phyloP scores from a whole-genome alignment of 495 filamentous ascomycete species.

The Aspergillus sparsus region DNA sequence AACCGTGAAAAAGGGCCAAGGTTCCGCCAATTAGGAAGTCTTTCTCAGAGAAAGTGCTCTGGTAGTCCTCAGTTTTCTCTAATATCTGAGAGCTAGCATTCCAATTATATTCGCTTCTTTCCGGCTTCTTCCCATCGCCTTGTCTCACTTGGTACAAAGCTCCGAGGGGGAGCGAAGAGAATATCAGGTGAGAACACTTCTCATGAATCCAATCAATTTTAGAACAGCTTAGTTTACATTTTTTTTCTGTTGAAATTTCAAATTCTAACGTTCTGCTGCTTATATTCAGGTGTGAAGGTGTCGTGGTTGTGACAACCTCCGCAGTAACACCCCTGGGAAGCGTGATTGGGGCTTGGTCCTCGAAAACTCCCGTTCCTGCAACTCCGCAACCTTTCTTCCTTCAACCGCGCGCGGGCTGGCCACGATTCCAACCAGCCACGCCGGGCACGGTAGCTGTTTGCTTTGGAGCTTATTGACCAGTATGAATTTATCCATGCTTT shows the following conservation, averaged over 20 bases:
- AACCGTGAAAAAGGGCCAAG: too few species aligned
- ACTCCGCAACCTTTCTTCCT: constrained; percentile 33
- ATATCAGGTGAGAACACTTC: constrained; percentile 11
- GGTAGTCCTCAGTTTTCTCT: too few species aligned
- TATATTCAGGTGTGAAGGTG: constrained; percentile 11
- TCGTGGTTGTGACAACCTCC: constrained; percentile 26
- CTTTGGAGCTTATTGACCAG: constrained; percentile 26
- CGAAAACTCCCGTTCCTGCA: constrained; percentile 31
- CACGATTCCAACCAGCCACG: constrained; percentile 38
- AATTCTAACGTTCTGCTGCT: constrained; percentile 3
- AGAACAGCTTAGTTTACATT: neutral
- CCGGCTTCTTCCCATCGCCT: neutral
- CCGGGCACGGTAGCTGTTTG: constrained; percentile 31
- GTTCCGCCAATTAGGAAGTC: too few species aligned
- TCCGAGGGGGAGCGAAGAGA: constrained; percentile 1
- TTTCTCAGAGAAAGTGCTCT: too few species aligned
- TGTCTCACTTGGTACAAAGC: constrained; percentile 5
- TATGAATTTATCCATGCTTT: constrained; percentile 19
- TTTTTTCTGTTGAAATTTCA: neutral
- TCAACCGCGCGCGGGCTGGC: constrained; percentile 40
- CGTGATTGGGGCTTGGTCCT: constrained; percentile 30
- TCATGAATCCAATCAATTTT: constrained; percentile 5
- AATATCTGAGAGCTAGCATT: neutral
- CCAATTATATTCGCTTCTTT: neutral
- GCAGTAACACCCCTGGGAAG: constrained; percentile 29